Base-by-base conservation (phyloP, 2,329 filamentous ascomycete genomes). In the Cladophialophora yegresii region DNA sequence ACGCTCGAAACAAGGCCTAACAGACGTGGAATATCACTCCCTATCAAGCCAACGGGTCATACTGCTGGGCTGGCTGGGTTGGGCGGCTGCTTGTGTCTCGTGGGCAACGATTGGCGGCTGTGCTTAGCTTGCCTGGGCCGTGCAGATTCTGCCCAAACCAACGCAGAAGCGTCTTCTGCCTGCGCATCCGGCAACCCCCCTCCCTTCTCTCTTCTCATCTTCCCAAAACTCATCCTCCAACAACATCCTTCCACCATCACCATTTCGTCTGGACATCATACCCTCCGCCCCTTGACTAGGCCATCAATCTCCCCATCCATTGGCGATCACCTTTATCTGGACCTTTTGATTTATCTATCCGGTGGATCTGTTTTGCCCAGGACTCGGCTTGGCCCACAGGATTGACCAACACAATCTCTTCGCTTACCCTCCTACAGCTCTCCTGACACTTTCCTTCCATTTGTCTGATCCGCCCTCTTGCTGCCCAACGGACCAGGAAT, bases 401-500 rank as follows among this genome's bases (percentile, higher is more conserved):
- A 54, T n/a, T 40, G 54, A 63, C 63, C 66, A 62, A 32, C 54
- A 54, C 59, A 49, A 65, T 50, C 47, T 59, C 57, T 45, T 64
- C 61, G 61, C 66, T 66, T 64, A 58, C 59, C 55, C 63, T 64
- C 45, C 63, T 43, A 64, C 58, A 43, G n/a, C 51, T 55, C 62
- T 63, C 54, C 60, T 58, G 64, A 61, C 53, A 47, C 57, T 58
- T 53, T 59, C 23, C 64, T 67, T 67, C 65, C 54, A 69, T 68
- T 66, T 63, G 63, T 62, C 63, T 65, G 26, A 32, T 62, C 50
- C 40, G 26, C 51, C 28, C 51, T 23, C 16, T 68, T 68, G 66
- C 64, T 69, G 60, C 67, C 67, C 67, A 67, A 67, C 65, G 58
- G 67, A 68, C 45, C 26, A 47, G 58, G 53, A 62, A 51, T 40